Base-by-base conservation (phyloP, 1,284 basidiomycete species). In the Lignosus rhinocerotis region DNA sequence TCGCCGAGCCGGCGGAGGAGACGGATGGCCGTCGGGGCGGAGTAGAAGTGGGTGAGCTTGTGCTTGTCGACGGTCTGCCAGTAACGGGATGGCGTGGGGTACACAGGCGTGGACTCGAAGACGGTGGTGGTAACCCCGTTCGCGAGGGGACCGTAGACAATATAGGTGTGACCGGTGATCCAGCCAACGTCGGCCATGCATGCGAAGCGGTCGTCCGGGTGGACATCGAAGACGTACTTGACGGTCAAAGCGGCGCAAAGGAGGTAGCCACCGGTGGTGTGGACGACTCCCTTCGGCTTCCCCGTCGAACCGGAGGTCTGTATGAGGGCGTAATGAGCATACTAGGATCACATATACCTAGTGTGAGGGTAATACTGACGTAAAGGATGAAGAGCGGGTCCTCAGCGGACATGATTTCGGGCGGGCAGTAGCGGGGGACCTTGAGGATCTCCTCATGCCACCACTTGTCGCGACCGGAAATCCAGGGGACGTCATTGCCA, bases 151-250 rank as follows among this genome's bases (percentile, higher is more conserved):
- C 97, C 96, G 75, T 98, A 99, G 66, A 98, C 85, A 73, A 98
- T 98, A 80, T 98, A 95, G 75, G 93, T 93, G 80, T 98, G 96
- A 39, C 96, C 96, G 4, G 96, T 99, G 77, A 99, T 98, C 96
- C 96, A 99, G 69, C 96, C 96, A 57, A 99, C 85, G 72, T 99
- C 96, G 62, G 96, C 96, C 96, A 98, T 96, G 81, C 97, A 99
- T 6, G 92, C 96, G 73, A 96, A 98, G 66, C 82, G 87, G 78
- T 96, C 91, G 55, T 90, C 92, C 14, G 89, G 85, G 75, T 99
- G 97, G 32, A 98, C 86, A 73, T 99, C 97, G 69, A 98, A 99
- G 63, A 98, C 93, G 75, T 93, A 92, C 78, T 98, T 98, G 74
- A 96, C 86, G n/a, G 94, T 94, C 56, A 97, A 73, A 1, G 92